phyloP scores from a whole-genome alignment of 148 eudicot genomes.

The Limonium bicolor region DNA sequence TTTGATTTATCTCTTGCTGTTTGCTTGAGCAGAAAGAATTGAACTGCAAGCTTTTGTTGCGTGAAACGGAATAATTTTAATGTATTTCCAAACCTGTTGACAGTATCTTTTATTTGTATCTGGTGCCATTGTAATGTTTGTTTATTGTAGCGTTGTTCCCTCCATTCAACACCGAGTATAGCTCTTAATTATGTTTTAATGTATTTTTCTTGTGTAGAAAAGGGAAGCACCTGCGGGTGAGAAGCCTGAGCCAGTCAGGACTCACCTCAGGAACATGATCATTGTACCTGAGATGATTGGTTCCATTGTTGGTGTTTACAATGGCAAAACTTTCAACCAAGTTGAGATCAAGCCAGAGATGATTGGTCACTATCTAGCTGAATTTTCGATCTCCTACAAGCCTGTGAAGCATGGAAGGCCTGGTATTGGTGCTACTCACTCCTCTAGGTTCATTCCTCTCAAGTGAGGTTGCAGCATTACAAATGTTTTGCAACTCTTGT shows the following conservation, averaged over 20 bases:
- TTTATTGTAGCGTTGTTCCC: too few relatives aligned
- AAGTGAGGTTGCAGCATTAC: too few relatives aligned
- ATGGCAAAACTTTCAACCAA: constrained; percentile 38
- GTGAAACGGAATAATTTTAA: too few relatives aligned
- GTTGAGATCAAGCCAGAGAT: constrained; percentile 58
- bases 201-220: constrained; percentile 19
- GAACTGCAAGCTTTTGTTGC: too few relatives aligned
- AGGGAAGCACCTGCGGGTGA: constrained; percentile 51
- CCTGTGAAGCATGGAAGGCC: constrained; percentile 64
- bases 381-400: constrained; percentile 50
- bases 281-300: constrained; percentile 67
- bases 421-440: constrained; percentile 67
- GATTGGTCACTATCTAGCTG: constrained; percentile 50
- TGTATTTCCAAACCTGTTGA: too few relatives aligned
- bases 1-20: too few relatives aligned
- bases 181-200: too few relatives aligned
- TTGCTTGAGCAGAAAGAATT: too few relatives aligned
- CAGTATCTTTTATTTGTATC: too few relatives aligned
- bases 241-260: constrained; percentile 39
- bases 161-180: too few relatives aligned
- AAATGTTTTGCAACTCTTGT: too few relatives aligned
- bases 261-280: constrained; percentile 47
- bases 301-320: constrained; percentile 41
- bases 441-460: constrained; percentile 59
- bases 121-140: too few relatives aligned